Base-by-base conservation (phyloP, 768 basidiomycete genomes). In the Lepiota venenata region DNA sequence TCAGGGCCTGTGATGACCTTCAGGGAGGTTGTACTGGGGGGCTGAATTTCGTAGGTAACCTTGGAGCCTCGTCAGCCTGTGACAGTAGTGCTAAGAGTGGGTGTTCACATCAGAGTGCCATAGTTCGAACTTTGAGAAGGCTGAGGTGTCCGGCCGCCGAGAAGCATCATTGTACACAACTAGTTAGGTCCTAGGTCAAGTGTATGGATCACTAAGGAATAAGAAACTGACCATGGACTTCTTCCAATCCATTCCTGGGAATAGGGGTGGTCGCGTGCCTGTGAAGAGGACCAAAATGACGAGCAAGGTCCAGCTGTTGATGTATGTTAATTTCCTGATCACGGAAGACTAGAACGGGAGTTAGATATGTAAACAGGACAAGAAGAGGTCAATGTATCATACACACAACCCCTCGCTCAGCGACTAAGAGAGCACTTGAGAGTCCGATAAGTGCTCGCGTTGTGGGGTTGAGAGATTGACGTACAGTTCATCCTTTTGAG, bases 211-310 rank as follows among this genome's bases (percentile, higher is more conserved):
- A 8, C 52, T 16, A 39, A 20, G 16, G 44, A 14, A 14, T 7
- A 18, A 53, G 20, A 7, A 20, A 29, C 56, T 14, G 14, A 84
- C 88, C 76, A 60, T 91, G 88, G 4, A 88, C 87, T 71, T 88
- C 85, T 61, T 89, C 84, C 3, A 90, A 74, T 14, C 89, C 90
- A 15, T 76, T 82, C 62, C 81, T 79, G 1, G 91, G 87, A 45
- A 92, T 76, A 0, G 86, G 86, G 9, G 88, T 91, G 2, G 88
- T 91, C 2, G 91, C 86, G 63, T 94, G 90, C 64, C 85, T 88
- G 68, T 93, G 90, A 43, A 91, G 77, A 44, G 80, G 87, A 4
- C 89, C 89, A 51, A 78, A 89, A 62, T 91, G 71, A 14, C 82
- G 81, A 6, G 78, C 86, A 55, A 92, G 71, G n/a, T 85, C 82